Conservation (phyloP, 257 asterid genomes). For the Primulina huaijiensis region DNA sequence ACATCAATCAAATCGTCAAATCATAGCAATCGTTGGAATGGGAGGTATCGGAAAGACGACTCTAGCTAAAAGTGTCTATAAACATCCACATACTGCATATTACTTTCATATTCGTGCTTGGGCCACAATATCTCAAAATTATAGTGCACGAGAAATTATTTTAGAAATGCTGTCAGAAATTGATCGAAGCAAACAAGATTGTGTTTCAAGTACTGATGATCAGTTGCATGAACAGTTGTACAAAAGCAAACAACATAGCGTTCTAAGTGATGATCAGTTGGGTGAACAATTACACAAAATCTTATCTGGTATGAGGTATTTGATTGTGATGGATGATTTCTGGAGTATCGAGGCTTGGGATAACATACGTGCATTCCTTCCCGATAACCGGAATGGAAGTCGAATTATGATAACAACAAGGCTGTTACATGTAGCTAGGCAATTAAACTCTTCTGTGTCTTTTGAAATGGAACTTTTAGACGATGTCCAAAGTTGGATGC, state of each 20-base stretch:
- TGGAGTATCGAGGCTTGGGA: conserved; percentile 32
- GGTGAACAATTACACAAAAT: conserved; percentile 5
- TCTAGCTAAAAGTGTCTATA: conserved; percentile 1
- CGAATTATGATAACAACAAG: conserved; percentile 37
- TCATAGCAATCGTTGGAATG: conserved; percentile 15
- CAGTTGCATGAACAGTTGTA: not conserved
- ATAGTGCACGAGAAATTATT: not conserved
- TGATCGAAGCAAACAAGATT: not conserved
- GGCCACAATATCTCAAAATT: conserved; percentile 12
- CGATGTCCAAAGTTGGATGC: conserved; percentile 29
- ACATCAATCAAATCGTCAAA: not conserved
- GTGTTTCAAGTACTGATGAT: conserved; percentile 10
- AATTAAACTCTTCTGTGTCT: not conserved
- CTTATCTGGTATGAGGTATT: conserved; percentile 19
- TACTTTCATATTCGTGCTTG: conserved; percentile 17
- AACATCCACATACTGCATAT: too few relatives aligned
- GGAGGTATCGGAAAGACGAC: conserved; percentile 22
- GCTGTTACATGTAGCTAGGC: not conserved
- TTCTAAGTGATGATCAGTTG: conserved; percentile 1
- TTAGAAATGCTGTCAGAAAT: not conserved
- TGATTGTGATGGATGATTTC: conserved; percentile 40
- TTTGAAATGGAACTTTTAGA: conserved; percentile 24
- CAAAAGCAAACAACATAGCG: conserved; percentile 9
- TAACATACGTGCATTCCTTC: conserved; percentile 10
- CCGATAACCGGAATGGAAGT: conserved; percentile 33